Percentiles rank a stretch among this genome's conserved stretches.
These are phyloP conservation scores for Saposhnikovia divaricata DNA, from an alignment of 129 eudicot genomes.

Conservation along the genomic window DNA sequence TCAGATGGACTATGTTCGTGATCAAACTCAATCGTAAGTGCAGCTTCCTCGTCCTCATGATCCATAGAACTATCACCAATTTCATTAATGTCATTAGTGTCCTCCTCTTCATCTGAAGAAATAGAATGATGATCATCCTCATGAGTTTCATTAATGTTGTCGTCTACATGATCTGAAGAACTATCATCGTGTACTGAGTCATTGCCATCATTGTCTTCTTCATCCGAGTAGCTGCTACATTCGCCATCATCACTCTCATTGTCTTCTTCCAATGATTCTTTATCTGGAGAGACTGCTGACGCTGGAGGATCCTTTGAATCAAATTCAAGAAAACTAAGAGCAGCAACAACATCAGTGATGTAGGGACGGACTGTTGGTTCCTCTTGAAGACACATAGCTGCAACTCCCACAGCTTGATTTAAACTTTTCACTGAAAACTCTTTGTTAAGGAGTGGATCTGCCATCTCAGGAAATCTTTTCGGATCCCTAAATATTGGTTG, in stretches of 20 bases:
- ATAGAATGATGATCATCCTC: neutral
- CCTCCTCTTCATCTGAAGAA: neutral
- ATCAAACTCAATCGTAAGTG: neutral
- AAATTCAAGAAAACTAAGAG: conserved; percentile 46
- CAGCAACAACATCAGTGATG: conserved; percentile 64
- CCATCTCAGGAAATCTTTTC: conserved; percentile 55
- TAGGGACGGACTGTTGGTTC: conserved; percentile 69
- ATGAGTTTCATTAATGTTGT: neutral
- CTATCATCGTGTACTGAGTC: neutral
- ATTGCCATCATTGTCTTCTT: neutral
- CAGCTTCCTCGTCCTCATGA: neutral
- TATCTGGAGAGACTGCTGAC: neutral
- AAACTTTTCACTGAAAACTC: conserved; percentile 39
- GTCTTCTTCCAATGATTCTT: conserved; percentile 1
- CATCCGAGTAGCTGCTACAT: neutral
- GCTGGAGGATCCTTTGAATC: conserved; percentile 21
- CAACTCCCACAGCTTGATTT: conserved; percentile 74
- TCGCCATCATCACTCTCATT: neutral
- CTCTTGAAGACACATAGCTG: conserved; percentile 87
- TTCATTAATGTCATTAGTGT: neutral
- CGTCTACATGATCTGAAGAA: neutral
- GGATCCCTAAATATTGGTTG: conserved; percentile 66
- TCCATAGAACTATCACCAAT: neutral
- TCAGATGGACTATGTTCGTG: neutral
- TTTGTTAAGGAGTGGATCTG: conserved; percentile 56